phyloP scores from a whole-genome alignment of 257 asterid species.

The Fraxinus americana region DNA sequence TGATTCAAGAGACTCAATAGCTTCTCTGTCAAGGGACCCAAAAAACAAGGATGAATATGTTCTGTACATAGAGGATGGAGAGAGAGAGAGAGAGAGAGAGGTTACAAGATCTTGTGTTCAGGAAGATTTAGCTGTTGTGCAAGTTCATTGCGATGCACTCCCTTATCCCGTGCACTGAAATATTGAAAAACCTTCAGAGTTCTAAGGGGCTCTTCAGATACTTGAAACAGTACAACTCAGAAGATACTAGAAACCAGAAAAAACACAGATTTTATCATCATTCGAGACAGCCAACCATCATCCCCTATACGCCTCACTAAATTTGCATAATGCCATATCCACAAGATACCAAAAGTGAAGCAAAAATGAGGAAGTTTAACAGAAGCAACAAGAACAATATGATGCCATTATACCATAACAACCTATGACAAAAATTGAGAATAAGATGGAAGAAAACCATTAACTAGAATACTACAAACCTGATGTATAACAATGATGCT shows the following conservation, averaged over 20 bases:
- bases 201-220: background rate
- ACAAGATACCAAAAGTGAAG: background rate
- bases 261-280: background rate
- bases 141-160: slow-evolving; percentile 66
- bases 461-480: background rate
- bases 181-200: slow-evolving; percentile 20
- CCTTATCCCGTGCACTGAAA: slow-evolving; percentile 60
- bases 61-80: background rate
- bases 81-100: slow-evolving; percentile 27
- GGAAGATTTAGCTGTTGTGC: slow-evolving; percentile 55
- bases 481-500: background rate
- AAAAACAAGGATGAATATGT: slow-evolving; percentile 19
- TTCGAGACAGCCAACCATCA: background rate
- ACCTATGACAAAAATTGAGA: background rate
- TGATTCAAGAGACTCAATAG: slow-evolving; percentile 54
- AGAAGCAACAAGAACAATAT: background rate
- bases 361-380: background rate
- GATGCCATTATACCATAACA: background rate
- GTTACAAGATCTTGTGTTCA: slow-evolving; percentile 50
- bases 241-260: background rate
- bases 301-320: background rate
- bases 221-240: background rate
- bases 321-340: background rate
- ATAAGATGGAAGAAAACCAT: background rate
- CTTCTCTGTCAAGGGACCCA: slow-evolving; percentile 52